Base-by-base conservation (phyloP, 371 early-diverging fungal genomes). In the Haplosporangium sp. region DNA sequence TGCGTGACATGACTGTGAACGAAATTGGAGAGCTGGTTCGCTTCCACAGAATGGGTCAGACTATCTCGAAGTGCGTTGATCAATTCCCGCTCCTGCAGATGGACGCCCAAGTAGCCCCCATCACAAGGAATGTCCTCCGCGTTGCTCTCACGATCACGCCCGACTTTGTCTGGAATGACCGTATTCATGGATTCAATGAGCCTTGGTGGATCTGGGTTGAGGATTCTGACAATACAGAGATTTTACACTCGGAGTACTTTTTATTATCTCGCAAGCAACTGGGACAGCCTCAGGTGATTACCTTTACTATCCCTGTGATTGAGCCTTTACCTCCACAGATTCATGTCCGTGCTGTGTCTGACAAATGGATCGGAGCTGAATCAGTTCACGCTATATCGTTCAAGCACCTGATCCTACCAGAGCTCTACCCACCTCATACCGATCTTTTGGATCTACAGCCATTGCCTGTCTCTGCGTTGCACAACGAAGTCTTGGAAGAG, bases 151-250 rank as follows among this genome's bases (percentile, higher is more conserved):
- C 88, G 4, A 87, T 96, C 2, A 92, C 92, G 0, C 88, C 93
- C 6, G 96, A 95, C 72, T 99, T 98, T 86, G 88, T 90, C 5
- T 99, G 98, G 98, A 93, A 91, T 75, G 97, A 97, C 39, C 87
- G 90, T 10, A 85, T 94, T 17, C 98, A 97, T 70, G 98, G 97
- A 27, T 86, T 84, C 15, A 91, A 89, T 5, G 97, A 98, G 77
- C 93, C 95, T 1, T 99, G 95, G 90, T 97, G 96, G 94, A 92
- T 98, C 44, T 97, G 95, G 95, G 95, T 97, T 3, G 96, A 97
- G 72, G 97, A 97, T 68, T 94, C 92, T 0, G 97, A 97, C 84
- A 94, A 94, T 63, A 96, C 96, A 63, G 86, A 86, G 59, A 90
- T 99, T 47, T 82, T 98, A 61, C 93, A 95, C 75, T 90, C 93